Conservation (phyloP, 1,139 yeast genomes). For the Debaryomyces fabryi region DNA sequence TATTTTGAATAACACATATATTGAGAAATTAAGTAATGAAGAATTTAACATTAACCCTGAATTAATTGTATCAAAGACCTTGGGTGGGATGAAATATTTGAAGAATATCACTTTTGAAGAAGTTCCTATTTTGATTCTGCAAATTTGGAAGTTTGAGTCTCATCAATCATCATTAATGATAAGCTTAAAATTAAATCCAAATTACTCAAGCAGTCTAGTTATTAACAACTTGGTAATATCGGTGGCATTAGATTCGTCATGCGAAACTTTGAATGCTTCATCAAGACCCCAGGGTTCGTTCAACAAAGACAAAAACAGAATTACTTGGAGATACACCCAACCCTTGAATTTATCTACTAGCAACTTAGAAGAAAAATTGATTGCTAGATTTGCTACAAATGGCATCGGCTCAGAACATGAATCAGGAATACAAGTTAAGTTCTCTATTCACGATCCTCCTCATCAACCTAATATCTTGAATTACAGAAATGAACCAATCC, state of each 20-base stretch:
- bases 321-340: slow-evolving; percentile 74
- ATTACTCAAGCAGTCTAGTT: slow-evolving; percentile 42
- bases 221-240: slow-evolving; percentile 69
- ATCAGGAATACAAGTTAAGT: slow-evolving; percentile 71
- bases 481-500: slow-evolving; percentile 24
- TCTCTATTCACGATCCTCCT: slow-evolving; percentile 41
- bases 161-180: slow-evolving; percentile 85
- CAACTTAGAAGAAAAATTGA: slow-evolving; percentile 55
- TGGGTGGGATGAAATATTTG: slow-evolving; percentile 77
- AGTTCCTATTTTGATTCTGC: slow-evolving; percentile 74
- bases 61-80: slow-evolving; percentile 54
- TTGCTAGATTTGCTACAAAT: slow-evolving; percentile 71
- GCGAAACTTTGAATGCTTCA: slow-evolving; percentile 68
- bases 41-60: slow-evolving; percentile 37
- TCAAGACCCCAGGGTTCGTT: slow-evolving; percentile 91
- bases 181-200: slow-evolving; percentile 62
- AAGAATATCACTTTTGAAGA: slow-evolving; percentile 37
- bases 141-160: slow-evolving; percentile 86
- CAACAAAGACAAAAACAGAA: slow-evolving; percentile 79
- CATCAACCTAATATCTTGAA: slow-evolving; percentile 23
- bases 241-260: slow-evolving; percentile 51
- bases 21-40: slow-evolving; percentile 34
- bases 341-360: slow-evolving; percentile 46
- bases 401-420: slow-evolving; percentile 65
- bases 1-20: slow-evolving; percentile 46